Base-by-base conservation (phyloP, 2,329 filamentous ascomycete species). In the Scytalidium lignicola region DNA sequence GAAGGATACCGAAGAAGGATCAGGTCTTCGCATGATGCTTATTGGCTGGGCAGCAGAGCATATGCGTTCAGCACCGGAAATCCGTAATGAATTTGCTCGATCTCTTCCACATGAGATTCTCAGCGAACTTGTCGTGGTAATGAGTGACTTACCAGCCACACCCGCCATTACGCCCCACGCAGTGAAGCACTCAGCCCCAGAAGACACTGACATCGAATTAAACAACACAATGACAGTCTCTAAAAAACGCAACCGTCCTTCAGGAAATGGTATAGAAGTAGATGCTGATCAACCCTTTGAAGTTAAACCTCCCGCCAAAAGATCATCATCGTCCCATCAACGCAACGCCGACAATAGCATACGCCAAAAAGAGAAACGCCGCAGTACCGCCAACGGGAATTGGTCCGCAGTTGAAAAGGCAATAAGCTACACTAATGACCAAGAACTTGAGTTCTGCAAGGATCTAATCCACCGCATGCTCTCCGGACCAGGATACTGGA, bases 401-500 rank as follows among this genome's bases (percentile, higher is more conserved):
- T 43, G 20, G 28, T 22, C 44, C 9, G 21, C 26, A 6, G 26
- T 39, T 5, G 46, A 64, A 17, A 37, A 37, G 32, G 32, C 32
- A 7, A 37, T 37, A 8, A 37, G 6, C 7, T 37, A 15, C 15
- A 37, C 32, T 17, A 37, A 37, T 1, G 66, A 68, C 18, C 66
- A 72, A 50, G 82, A 82, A 59, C 63, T 84, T 17, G 71, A 72
- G 9, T 84, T 81, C 58, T 84, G 81, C 55, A 66, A 74, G 2
- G 78, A 83, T 53, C 67, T 84, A 1, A 61, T 84, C 43, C 70
- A 69, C 1, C 71, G 80, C 23, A 85, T 85, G 81, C 67, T 83
- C 0, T 80, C 76, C 1, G 80, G 80, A 0, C 80, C 81, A 51
- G 80, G 81, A 6, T 84, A 81, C 62, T 85, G 81, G 81, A 84